These are phyloP conservation scores for Fagopyrum homotropicum DNA, from an alignment of 148 eudicot genomes.

Conservation along the genomic window DNA sequence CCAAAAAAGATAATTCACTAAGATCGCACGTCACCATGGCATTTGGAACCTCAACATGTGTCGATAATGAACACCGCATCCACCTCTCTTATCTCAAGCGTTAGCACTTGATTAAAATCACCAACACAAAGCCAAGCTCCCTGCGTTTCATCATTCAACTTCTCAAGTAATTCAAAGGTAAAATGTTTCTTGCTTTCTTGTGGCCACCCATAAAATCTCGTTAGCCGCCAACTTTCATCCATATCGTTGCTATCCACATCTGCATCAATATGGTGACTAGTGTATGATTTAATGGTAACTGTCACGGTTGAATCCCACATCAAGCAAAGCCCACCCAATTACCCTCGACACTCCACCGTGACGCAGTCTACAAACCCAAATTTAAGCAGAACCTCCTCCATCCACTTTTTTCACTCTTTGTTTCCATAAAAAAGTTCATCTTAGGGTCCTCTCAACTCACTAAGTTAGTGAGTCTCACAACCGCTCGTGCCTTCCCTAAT, in stretches of 20 bases:
- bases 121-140: not conserved
- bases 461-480: not conserved
- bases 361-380: not conserved
- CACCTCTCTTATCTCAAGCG: not conserved
- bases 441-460: not conserved
- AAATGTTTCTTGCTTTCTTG: no score
- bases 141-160: not conserved
- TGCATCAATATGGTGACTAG: no score
- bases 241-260: no score
- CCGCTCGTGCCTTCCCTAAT: not conserved
- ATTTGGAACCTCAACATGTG: no score
- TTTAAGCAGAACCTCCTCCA: not conserved
- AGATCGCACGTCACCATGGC: no score
- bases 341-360: no score
- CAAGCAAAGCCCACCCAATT: not conserved
- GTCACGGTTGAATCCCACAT: not conserved
- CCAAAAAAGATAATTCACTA: no score
- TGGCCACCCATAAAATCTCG: no score
- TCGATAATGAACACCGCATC: not conserved
- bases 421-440: not conserved
- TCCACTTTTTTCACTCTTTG: not conserved
- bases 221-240: no score
- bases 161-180: no score
- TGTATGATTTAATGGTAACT: not conserved
- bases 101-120: not conserved